These are phyloP conservation scores for Amanita subjunquillea DNA, from an alignment of 768 basidiomycete species.

Conservation along the genomic window DNA sequence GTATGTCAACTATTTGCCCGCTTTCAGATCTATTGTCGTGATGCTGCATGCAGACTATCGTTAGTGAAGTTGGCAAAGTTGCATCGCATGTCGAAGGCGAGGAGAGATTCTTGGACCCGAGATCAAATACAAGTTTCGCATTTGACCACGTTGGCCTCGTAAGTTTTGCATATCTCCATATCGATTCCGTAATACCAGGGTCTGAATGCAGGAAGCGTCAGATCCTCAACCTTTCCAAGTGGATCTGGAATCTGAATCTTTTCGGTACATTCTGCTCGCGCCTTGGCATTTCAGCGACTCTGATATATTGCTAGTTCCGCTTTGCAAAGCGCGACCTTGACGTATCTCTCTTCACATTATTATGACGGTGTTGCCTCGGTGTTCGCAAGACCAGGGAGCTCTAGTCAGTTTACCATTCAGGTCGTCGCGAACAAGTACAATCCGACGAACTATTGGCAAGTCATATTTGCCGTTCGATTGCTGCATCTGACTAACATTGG, in stretches of 20 bases:
- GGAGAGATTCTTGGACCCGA: constrained; percentile 77
- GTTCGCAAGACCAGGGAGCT: constrained; percentile 41
- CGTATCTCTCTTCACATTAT: constrained; percentile 77
- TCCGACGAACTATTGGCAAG: constrained; percentile 83
- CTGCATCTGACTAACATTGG: background rate
- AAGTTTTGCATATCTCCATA: constrained; percentile 16
- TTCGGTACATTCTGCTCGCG: constrained; percentile 43
- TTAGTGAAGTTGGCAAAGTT: constrained; percentile 62
- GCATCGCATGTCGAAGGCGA: constrained; percentile 29
- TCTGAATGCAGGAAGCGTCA: constrained; percentile 54
- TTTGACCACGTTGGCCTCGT: constrained; percentile 86
- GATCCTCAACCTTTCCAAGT: constrained; percentile 57
- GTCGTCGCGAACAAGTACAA: constrained; percentile 97
- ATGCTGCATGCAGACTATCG: constrained; percentile 50
- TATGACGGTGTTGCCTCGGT: constrained; percentile 68
- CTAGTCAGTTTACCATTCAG: constrained; percentile 54
- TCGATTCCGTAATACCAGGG: constrained; percentile 3
- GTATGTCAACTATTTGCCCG: constrained; percentile 28
- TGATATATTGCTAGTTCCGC: constrained; percentile 37
- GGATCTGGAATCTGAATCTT: constrained; percentile 56
- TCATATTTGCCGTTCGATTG: background rate
- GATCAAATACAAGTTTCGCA: constrained; percentile 64
- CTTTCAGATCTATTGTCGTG: constrained; percentile 9
- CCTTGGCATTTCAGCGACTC: background rate
- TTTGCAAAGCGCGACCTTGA: constrained; percentile 54